Evolutionary conservation across 352 stramenopile species (phyloP), one percentile per base, ranked within the genome.

Genomic region (Globisporangium uncinulatum): DNA sequence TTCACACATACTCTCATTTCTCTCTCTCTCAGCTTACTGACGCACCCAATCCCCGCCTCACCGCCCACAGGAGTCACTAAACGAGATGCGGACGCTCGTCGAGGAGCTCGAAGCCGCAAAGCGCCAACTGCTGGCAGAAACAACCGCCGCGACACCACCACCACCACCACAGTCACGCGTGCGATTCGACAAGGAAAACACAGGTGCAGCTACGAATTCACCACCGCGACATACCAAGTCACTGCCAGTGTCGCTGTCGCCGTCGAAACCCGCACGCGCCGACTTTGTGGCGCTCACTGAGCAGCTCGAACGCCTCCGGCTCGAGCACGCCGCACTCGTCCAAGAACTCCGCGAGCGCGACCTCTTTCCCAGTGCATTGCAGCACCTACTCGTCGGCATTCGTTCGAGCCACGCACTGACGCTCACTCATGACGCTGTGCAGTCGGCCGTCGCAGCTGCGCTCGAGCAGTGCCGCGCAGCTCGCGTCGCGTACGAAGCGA

Each of bases 331-430:
- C n/a, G 51, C 56, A 32, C 74, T 87, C 64, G 65, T 57, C 0
- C 36, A 67, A 6, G 56, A 73, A 8, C 51, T 87, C 13, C 66
- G 69, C 11, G 58, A 76, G 53, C 68, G 70, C n/a, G 77, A 87
- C 50, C 62, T 85, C 6, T 69, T 71, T 21, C 72, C 67, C 21
- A 79, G 69, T 36, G 73, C 74, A 48, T 70, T 76, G 61, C 74
- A 85, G 59, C 81, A 85, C 51, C 59, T 87, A 43, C 51, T 87
- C 58, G 59, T 83, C 17, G 70, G 78, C 6, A 29, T 29, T 29
- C 24, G 24, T 73, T 79, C 46, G 53, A 65, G 15, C 62, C 56
- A 4, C 34, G 59, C 14, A 6, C 8, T 4, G 58, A 73, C 43
- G 24, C 63, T 79, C 44, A 74, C 69, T 6, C 55, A 8, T 1